These are phyloP conservation scores for Rubus idaeus DNA, from an alignment of 306 rosid genomes.

Conservation along the genomic window DNA sequence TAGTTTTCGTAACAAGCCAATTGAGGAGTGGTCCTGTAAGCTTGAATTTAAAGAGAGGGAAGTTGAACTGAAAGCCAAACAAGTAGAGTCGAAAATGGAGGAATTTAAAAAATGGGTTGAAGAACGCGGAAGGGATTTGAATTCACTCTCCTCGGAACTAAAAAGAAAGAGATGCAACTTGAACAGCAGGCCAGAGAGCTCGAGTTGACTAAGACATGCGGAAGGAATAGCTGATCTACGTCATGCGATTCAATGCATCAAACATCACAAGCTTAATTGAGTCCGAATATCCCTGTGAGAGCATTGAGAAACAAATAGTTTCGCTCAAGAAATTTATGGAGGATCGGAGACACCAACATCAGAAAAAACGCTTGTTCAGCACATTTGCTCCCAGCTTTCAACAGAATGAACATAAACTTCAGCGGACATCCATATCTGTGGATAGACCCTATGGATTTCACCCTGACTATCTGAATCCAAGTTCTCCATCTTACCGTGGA, in stretches of 20 bases:
- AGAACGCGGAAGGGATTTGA: conserved; percentile 14
- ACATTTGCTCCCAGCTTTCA: no score
- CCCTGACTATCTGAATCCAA: no score
- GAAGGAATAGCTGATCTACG: not conserved
- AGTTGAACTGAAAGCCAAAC: not conserved
- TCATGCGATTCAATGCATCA: not conserved
- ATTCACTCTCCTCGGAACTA: conserved; percentile 6
- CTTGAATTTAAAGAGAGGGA: not conserved
- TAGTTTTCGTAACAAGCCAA: not conserved
- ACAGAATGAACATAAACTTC: no score
- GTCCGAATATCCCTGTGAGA: not conserved
- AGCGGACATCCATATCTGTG: no score
- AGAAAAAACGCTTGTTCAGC: no score
- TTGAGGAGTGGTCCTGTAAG: not conserved
- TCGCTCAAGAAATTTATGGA: not conserved
- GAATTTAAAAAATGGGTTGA: conserved; percentile 9
- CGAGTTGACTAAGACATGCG: not conserved
- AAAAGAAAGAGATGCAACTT: not conserved
- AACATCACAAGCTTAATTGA: not conserved
- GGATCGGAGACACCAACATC: no score
- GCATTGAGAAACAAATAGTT: not conserved
- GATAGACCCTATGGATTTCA: no score
- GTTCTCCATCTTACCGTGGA: no score
- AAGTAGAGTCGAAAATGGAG: not conserved
- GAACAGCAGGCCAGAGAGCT: not conserved